Evolutionary conservation across 164 flowering plant genomes (phyloP).

Genomic region (Liriodendron chinense): DNA sequence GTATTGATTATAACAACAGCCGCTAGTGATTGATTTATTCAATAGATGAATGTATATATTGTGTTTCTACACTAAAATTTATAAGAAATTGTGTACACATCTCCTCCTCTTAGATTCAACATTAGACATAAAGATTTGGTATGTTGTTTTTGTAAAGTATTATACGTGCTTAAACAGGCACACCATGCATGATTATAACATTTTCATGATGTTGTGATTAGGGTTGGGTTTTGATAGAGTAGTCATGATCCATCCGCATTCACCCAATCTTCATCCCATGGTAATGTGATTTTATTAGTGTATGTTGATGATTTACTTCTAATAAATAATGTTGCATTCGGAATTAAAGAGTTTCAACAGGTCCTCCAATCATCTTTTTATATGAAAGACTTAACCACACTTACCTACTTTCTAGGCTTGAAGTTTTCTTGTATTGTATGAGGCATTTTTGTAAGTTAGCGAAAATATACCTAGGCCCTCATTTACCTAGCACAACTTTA

Average conservation of each 20-base stretch:
- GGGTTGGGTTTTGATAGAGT: background rate
- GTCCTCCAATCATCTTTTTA: background rate
- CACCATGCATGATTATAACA: background rate
- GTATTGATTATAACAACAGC: too few relatives aligned
- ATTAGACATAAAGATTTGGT: too few relatives aligned
- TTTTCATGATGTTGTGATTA: background rate
- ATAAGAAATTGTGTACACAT: background rate
- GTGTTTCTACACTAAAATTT: background rate
- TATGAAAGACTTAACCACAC: background rate
- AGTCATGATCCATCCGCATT: background rate
- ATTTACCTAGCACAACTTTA: background rate
- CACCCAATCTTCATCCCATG: background rate
- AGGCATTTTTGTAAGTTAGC: background rate
- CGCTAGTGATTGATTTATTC: background rate
- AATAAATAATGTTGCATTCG: background rate
- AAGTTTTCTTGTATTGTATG: background rate
- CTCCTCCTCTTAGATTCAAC: background rate
- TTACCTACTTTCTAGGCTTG: background rate
- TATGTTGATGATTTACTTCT: background rate
- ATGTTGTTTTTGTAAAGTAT: background rate
- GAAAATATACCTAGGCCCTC: background rate
- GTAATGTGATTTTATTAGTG: background rate
- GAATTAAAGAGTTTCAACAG: background rate
- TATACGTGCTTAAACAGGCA: background rate
- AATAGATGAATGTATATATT: background rate